Conservation (phyloP, 2,329 filamentous ascomycete genomes). For the Exophiala alcalophila region DNA sequence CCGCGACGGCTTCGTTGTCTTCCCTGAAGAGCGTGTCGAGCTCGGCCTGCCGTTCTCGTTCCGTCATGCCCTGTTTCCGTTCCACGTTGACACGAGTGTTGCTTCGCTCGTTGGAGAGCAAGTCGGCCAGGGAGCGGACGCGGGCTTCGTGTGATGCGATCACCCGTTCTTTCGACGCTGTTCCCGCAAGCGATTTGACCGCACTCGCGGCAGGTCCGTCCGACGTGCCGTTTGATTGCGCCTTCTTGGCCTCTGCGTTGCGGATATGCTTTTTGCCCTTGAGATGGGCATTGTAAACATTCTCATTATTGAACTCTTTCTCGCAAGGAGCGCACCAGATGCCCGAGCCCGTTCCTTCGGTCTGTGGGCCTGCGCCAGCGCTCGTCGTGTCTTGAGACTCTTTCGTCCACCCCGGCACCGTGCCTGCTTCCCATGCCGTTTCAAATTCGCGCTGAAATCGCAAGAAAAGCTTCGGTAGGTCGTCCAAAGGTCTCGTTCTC, state of each 20-base stretch:
- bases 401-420: constrained; percentile 73
- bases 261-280: constrained; percentile 90
- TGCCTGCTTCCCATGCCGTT: constrained; percentile 73
- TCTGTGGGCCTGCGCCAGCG: constrained; percentile 44
- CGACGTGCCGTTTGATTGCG: constrained; percentile 25
- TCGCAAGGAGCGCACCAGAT: constrained; percentile 90
- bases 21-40: constrained; percentile 79
- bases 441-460: constrained; percentile 82
- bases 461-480: constrained; percentile 72
- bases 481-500: constrained; percentile 78
- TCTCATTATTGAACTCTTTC: constrained; percentile 92
- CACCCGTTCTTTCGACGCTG: constrained; percentile 76
- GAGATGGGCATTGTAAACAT: constrained; percentile 87
- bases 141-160: constrained; percentile 86
- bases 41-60: constrained; percentile 90
- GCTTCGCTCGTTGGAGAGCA: constrained; percentile 81
- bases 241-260: constrained; percentile 65
- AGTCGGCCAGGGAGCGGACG: constrained; percentile 72
- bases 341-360: constrained; percentile 61
- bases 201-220: constrained; percentile 23
- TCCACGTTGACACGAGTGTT: constrained; percentile 94
- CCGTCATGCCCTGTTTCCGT: constrained; percentile 95
- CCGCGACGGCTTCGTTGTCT: constrained; percentile 42
- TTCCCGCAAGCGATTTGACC: constrained; percentile 11
- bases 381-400: constrained; percentile 44